These are phyloP conservation scores for Colletotrichum graminicola DNA, from an alignment of 2,329 filamentous ascomycete genomes.

Conservation along the genomic window DNA sequence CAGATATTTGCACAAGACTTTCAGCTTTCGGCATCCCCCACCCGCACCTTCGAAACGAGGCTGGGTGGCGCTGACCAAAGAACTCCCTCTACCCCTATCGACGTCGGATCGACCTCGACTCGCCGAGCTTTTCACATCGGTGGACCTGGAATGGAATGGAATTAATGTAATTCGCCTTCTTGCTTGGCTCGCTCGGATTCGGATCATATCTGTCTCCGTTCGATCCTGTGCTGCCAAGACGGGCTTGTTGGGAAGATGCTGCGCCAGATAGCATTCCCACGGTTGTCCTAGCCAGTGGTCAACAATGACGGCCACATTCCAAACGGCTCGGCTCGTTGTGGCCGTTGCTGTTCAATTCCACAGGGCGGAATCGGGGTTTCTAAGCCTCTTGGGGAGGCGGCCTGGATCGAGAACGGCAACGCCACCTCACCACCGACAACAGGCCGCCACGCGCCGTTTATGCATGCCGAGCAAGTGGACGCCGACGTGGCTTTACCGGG, in stretches of 20 bases:
- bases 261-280: neutral
- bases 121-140: neutral
- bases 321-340: neutral
- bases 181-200: constrained; percentile 8
- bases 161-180: neutral
- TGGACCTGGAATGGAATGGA: neutral
- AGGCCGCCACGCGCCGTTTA: constrained; percentile 4
- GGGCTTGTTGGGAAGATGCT: neutral
- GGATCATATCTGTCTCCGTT: too few relatives aligned
- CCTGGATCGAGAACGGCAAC: neutral
- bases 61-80: neutral
- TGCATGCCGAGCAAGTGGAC: constrained; percentile 13
- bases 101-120: neutral
- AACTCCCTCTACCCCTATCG: neutral
- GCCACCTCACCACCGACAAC: neutral
- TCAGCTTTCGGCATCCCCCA: neutral
- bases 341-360: constrained; percentile 5
- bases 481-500: neutral
- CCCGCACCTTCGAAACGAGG: constrained; percentile 21
- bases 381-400: neutral
- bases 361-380: neutral
- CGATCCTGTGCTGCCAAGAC: neutral
- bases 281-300: neutral
- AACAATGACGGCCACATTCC: neutral
- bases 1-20: neutral